A percentile compares a stretch with the other conserved stretches of the same genome.
These are phyloP conservation scores for Groenewaldozyma sp. DNA, from an alignment of 1,139 yeast genomes.

Conservation along the genomic window DNA sequence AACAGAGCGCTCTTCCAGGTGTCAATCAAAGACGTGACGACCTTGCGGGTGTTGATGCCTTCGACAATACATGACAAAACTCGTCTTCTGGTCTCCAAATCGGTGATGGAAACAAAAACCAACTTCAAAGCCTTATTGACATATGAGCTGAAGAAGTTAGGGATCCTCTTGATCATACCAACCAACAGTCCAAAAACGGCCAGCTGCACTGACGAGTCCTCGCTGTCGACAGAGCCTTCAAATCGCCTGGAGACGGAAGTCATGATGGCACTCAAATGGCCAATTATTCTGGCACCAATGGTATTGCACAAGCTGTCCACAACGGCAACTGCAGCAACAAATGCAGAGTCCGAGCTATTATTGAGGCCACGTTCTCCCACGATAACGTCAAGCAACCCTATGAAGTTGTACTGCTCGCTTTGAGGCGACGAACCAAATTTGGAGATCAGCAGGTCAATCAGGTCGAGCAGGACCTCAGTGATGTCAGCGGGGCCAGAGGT, in stretches of 20 bases:
- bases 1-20: conserved; percentile 53
- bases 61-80: conserved; percentile 57
- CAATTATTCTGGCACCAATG: conserved; percentile 80
- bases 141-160: conserved; percentile 71
- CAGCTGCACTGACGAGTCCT: conserved; percentile 27
- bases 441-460: conserved; percentile 52
- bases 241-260: conserved; percentile 64
- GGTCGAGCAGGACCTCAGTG: conserved; percentile 33
- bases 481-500: conserved; percentile 3
- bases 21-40: conserved; percentile 45
- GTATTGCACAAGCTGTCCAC: conserved; percentile 60
- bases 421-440: conserved; percentile 51
- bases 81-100: conserved; percentile 51
- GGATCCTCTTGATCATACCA: conserved; percentile 71
- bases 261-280: conserved; percentile 74
- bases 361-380: conserved; percentile 47
- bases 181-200: conserved; percentile 67
- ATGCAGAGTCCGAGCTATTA: conserved; percentile 45
- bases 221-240: conserved; percentile 28
- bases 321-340: conserved; percentile 66
- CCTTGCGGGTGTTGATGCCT: conserved; percentile 56
- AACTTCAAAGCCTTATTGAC: conserved; percentile 52
- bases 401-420: conserved; percentile 36
- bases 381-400: conserved; percentile 41
- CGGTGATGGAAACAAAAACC: conserved; percentile 45